These are phyloP conservation scores for Pichia occidentalis DNA, from an alignment of 805 yeast genomes.

Conservation along the genomic window DNA sequence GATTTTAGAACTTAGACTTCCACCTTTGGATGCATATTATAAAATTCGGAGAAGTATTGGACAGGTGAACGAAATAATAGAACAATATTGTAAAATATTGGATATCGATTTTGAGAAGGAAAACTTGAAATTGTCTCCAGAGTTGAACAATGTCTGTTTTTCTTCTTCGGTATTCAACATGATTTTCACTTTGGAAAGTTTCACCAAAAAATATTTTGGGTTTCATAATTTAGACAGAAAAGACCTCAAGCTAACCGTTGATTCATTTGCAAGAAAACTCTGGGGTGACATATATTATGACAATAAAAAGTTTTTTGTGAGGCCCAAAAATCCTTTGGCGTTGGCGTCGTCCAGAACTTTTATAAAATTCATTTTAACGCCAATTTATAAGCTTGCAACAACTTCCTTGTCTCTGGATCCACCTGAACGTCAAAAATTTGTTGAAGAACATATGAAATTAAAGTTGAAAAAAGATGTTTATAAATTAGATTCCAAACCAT, in stretches of 20 bases:
- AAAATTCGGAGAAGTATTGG: constrained; percentile 59
- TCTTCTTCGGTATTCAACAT: constrained; percentile 59
- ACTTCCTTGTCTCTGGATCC: constrained; percentile 50
- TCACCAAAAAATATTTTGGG: constrained; percentile 46
- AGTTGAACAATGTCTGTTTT: constrained; percentile 61
- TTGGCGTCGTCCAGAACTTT: constrained; percentile 39
- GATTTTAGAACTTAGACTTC: constrained; percentile 69
- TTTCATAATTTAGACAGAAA: constrained; percentile 24
- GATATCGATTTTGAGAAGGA: constrained; percentile 15
- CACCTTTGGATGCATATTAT: constrained; percentile 65
- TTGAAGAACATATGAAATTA: constrained; percentile 46
- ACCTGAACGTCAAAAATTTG: constrained; percentile 34
- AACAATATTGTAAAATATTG: constrained; percentile 13
- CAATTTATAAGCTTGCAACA: constrained; percentile 70
- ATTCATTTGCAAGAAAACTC: constrained; percentile 46
- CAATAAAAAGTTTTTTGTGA: constrained; percentile 39
- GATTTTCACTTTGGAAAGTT: constrained; percentile 61
- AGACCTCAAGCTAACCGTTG: constrained; percentile 18
- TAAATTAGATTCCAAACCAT: constrained; percentile 50
- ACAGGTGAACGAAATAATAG: constrained; percentile 52
- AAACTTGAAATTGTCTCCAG: constrained; percentile 45
- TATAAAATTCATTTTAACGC: constrained; percentile 61
- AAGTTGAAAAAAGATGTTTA: constrained; percentile 32
- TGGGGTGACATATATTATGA: constrained; percentile 75
- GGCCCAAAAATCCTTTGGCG: constrained; percentile 22